These are phyloP conservation scores for Collybiopsis luxurians DNA, from an alignment of 768 basidiomycete species.

Conservation along the genomic window DNA sequence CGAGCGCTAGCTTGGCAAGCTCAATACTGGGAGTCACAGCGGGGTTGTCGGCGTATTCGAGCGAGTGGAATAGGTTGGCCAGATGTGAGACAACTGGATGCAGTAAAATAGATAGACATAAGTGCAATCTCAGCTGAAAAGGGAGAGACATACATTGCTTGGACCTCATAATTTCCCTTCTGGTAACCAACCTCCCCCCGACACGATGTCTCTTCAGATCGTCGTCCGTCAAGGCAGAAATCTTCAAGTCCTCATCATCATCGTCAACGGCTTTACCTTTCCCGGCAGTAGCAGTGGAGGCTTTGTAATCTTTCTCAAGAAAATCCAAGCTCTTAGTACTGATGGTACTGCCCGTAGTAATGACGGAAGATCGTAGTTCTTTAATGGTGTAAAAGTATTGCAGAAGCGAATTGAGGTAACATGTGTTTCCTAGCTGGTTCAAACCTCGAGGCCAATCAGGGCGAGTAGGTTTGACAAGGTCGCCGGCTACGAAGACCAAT, in stretches of 20 bases:
- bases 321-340: constrained; percentile 36
- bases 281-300: too few relatives aligned
- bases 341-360: constrained; percentile 47
- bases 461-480: constrained; percentile 46
- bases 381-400: constrained; percentile 97
- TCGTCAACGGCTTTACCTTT: constrained; percentile 50
- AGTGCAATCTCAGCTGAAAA: background rate
- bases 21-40: constrained; percentile 84
- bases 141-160: constrained; percentile 68
- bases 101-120: constrained; percentile 9
- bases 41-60: constrained; percentile 62
- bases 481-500: constrained; percentile 53
- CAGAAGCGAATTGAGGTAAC: constrained; percentile 71
- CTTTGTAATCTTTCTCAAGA: constrained; percentile 58
- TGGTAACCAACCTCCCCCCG: constrained; percentile 80
- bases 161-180: constrained; percentile 78
- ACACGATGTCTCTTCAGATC: constrained; percentile 83
- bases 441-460: constrained; percentile 80
- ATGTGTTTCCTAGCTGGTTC: constrained; percentile 87
- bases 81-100: constrained; percentile 74
- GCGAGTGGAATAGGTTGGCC: constrained; percentile 71
- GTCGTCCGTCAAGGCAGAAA: constrained; percentile 55
- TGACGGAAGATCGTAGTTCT: constrained; percentile 77
- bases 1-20: constrained; percentile 86
- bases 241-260: constrained; percentile 37